Evolutionary conservation across 306 rosid genomes (phyloP), one percentile per base, ranked within the genome.

Genomic region (Lagenaria siceraria): DNA sequence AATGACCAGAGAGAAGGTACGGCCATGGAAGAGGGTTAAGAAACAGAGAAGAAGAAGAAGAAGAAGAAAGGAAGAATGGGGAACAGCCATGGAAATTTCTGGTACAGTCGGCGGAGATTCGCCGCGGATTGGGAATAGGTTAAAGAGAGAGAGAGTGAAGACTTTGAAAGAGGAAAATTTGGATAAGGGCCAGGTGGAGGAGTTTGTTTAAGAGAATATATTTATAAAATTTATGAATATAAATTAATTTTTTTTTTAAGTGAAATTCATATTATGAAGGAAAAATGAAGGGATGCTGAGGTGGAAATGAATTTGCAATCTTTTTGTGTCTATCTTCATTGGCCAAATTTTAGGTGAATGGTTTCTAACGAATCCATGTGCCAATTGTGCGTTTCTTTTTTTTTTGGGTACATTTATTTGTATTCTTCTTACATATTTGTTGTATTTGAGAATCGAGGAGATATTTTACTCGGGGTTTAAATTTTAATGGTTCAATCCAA

Each of bases 51-150:
- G 81, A 71, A 63, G 80, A 81, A 53, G 83, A 74, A 83, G 77
- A 49, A n/a, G 70, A 38, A 60, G 61, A 12, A 48, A 40, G 53
- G 18, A n/a, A 42, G 5, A 40, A 6, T 40, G 19, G 53, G 74
- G 77, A 77, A 80, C 78, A 68, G 86, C 87, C 91, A 88, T 88
- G 42, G 71, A 59, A 19, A 79, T 19, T 19, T 36, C 14, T 65
- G 27, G 13, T 0, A 7, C 8, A 43, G 58, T 24, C 55, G 56
- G 54, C 42, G 27, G 61, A 60, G 33, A 10, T 7, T 17, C 51
- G 78, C 78, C 78, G 78, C 78, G 48, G 8, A 58, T 21, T 70
- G 38, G 5, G 0, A 70, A 43, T 43, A 14, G 58, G 38, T 46
- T 22, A 22, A 1, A 29, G 27, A 68, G 10, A 38, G 18, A 1